Conservation (phyloP, 495 filamentous ascomycete genomes). For the Penicillium longicatenatum region DNA sequence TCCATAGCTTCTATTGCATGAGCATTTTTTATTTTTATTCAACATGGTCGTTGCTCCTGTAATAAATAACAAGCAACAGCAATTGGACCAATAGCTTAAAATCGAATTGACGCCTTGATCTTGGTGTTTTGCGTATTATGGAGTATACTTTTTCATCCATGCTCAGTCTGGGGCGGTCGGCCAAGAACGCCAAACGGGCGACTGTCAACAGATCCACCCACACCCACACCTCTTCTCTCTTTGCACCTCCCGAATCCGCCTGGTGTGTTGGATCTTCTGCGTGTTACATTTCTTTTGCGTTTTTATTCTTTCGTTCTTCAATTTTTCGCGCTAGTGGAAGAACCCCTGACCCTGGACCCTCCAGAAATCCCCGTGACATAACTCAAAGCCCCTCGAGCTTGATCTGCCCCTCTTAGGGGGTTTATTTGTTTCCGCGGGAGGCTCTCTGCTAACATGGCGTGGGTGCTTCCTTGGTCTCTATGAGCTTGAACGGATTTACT, state of each 20-base stretch:
- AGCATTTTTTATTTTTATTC: constrained; percentile 1
- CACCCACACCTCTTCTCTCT: constrained; percentile 10
- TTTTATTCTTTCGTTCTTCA: not conserved
- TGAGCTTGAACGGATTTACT: constrained; percentile 1
- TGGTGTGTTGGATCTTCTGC: constrained; percentile 1
- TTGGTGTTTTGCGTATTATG: not conserved
- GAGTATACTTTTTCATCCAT: not conserved
- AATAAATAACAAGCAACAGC: not conserved
- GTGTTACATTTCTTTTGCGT: not conserved
- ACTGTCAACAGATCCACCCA: constrained; percentile 24
- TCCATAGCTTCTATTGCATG: not conserved
- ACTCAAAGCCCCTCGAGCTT: constrained; percentile 17
- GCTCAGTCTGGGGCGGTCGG: constrained; percentile 19
- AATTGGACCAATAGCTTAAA: not conserved
- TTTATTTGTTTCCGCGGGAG: constrained; percentile 4
- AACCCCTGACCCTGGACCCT: constrained; percentile 32
- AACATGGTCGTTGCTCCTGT: not conserved
- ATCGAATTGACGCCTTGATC: not conserved
- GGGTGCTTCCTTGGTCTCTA: constrained; percentile 24
- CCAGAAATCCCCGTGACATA: constrained; percentile 14
- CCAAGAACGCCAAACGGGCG: constrained; percentile 17
- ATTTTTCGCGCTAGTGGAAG: constrained; percentile 8
- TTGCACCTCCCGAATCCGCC: constrained; percentile 7
- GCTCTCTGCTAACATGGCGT: constrained; percentile 48
- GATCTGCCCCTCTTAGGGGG: constrained; percentile 35